Evolutionary conservation across 2,329 filamentous ascomycete species (phyloP).

Genomic region (Lasiodiplodia sp.): DNA sequence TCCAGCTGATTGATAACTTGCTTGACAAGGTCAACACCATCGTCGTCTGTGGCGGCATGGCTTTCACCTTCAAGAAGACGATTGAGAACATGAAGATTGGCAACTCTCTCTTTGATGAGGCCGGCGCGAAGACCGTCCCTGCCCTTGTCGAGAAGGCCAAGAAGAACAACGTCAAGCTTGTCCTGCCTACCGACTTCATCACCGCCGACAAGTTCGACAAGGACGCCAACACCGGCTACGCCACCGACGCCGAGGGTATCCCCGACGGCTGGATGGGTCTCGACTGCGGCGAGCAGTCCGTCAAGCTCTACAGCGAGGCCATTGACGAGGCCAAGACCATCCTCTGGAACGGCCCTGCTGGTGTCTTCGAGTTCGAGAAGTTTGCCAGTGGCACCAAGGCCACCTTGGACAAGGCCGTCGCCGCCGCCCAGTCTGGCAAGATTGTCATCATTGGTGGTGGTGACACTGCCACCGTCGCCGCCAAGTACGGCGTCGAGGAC

Average conservation of each 20-base stretch:
- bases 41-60: conserved; percentile 97
- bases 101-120: conserved; percentile 90
- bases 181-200: conserved; percentile 93
- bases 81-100: conserved; percentile 89
- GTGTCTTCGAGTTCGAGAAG: conserved; percentile 96
- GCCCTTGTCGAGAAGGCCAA: conserved; percentile 93
- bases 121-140: conserved; percentile 88
- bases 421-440: conserved; percentile 80
- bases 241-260: conserved; percentile 87
- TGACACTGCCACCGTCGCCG: conserved; percentile 96
- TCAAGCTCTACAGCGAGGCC: conserved; percentile 85
- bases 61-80: conserved; percentile 99
- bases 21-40: conserved; percentile 97
- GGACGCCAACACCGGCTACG: conserved; percentile 80
- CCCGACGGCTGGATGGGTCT: conserved; percentile 98
- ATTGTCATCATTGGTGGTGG: conserved; percentile 99
- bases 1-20: conserved; percentile 98
- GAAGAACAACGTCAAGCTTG: conserved; percentile 93
- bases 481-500: conserved; percentile 94
- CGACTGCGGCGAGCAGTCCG: conserved; percentile 88
- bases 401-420: conserved; percentile 87
- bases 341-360: conserved; percentile 97
- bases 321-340: conserved; percentile 93
- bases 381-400: conserved; percentile 93
- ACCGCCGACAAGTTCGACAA: conserved; percentile 94